Conservation (phyloP, 2,329 filamentous ascomycete genomes). For the Pseudovirgaria hyperparasitica region DNA sequence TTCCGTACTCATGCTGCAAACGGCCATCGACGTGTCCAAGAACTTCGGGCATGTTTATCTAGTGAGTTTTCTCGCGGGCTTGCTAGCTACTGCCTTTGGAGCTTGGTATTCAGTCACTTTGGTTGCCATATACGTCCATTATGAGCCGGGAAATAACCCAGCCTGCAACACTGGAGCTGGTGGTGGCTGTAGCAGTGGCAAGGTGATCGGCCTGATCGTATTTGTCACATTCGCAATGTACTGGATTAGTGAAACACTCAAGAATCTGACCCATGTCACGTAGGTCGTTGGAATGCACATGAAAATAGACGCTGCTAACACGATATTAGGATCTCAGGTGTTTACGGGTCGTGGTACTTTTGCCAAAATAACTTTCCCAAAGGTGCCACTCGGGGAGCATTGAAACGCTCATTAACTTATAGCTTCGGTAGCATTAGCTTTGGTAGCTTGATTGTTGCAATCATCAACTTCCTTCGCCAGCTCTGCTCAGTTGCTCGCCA, state of each 20-base stretch:
- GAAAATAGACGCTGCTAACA: too few species aligned
- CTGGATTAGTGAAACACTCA: constrained; percentile 86
- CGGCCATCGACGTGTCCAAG: constrained; percentile 73
- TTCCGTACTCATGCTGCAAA: constrained; percentile 78
- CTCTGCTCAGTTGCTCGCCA: constrained; percentile 66
- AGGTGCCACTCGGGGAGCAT: constrained; percentile 69
- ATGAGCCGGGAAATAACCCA: constrained; percentile 53
- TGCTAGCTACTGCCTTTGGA: constrained; percentile 61
- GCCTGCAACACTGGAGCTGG: constrained; percentile 41
- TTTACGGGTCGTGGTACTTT: constrained; percentile 94
- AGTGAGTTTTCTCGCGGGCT: constrained; percentile 70
- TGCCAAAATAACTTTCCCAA: constrained; percentile 56
- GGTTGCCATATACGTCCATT: constrained; percentile 76
- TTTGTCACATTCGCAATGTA: constrained; percentile 88
- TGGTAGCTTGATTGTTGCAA: constrained; percentile 72
- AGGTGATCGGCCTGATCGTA: constrained; percentile 71
- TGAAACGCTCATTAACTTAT: constrained; percentile 72
- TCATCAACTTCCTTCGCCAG: constrained; percentile 77
- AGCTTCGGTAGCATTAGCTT: constrained; percentile 86
- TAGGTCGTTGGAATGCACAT: constrained; percentile 75
- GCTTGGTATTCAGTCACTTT: constrained; percentile 82
- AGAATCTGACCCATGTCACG: constrained; percentile 67
- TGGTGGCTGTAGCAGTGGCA: constrained; percentile 58
- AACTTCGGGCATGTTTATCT: constrained; percentile 75
- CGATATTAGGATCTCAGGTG: constrained; percentile 73